These are phyloP conservation scores for Theileria luwenshuni DNA, from an alignment of 169 alveolate species.

Conservation along the genomic window DNA sequence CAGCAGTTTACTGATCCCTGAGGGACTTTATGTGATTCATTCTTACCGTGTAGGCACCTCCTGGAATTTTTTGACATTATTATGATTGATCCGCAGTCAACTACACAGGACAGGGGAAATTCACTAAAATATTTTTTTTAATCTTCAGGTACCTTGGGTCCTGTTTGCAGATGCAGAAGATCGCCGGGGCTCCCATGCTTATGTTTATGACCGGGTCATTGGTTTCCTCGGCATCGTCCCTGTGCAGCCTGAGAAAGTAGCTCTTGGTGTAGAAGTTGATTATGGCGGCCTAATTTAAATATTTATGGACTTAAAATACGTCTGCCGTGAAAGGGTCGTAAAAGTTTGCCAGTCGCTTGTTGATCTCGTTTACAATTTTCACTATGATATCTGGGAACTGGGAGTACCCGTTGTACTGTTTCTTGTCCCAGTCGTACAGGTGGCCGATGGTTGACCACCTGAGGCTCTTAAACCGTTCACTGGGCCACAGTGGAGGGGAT, in stretches of 20 bases:
- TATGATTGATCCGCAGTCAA: slow-evolving; percentile 61
- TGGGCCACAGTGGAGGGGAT: slow-evolving; percentile 54
- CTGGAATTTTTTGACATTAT: slow-evolving; percentile 57
- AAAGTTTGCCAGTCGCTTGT: slow-evolving; percentile 23
- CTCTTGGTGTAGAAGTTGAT: slow-evolving; percentile 61
- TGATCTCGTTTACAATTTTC: slow-evolving; percentile 27
- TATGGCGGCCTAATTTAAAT: slow-evolving; percentile 49
- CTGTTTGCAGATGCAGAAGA: slow-evolving; percentile 49
- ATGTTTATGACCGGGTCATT: slow-evolving; percentile 62
- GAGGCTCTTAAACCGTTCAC: slow-evolving; percentile 35
- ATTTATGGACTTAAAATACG: slow-evolving; percentile 12
- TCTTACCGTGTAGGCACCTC: slow-evolving; percentile 65
- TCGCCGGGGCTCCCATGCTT: slow-evolving; percentile 68
- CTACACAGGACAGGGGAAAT: slow-evolving; percentile 56
- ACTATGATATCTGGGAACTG: slow-evolving; percentile 41
- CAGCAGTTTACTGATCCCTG: slow-evolving; percentile 53
- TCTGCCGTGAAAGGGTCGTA: slow-evolving; percentile 45
- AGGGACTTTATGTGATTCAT: not conserved
- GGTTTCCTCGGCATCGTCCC: slow-evolving; percentile 72
- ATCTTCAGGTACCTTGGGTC: slow-evolving; percentile 38
- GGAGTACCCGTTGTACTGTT: slow-evolving; percentile 45
- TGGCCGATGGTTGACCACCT: slow-evolving; percentile 70
- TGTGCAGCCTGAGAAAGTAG: slow-evolving; percentile 59
- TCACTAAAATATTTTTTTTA: slow-evolving; percentile 8
- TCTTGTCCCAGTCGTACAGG: slow-evolving; percentile 62